These are phyloP conservation scores for Tetrahymena borealis DNA, from an alignment of 73 alveolate species.

Conservation along the genomic window DNA sequence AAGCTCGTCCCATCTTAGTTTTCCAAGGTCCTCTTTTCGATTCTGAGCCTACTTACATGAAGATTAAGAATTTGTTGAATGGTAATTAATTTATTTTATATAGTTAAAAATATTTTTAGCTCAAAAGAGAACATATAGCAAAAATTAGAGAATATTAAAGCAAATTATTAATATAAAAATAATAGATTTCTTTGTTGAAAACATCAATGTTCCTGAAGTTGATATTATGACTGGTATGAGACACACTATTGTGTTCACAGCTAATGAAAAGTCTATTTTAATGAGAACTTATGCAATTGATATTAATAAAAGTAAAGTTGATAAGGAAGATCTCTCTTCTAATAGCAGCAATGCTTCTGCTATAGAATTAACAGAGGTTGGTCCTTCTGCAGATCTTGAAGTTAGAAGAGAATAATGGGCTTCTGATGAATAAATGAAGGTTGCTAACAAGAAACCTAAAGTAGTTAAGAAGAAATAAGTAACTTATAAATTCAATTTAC, in stretches of 20 bases:
- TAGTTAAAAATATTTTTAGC: conserved; percentile 14
- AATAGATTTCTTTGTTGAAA: conserved; percentile 43
- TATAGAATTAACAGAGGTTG: conserved; percentile 51
- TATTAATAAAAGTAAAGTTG: conserved; percentile 22
- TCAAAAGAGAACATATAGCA: neutral
- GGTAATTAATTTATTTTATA: conserved; percentile 14
- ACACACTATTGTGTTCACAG: conserved; percentile 53
- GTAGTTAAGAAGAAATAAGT: conserved; percentile 41
- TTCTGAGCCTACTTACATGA: conserved; percentile 40
- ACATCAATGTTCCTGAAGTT: conserved; percentile 16
- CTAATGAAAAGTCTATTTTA: conserved; percentile 36
- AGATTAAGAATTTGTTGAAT: conserved; percentile 50
- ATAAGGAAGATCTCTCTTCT: neutral
- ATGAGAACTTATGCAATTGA: conserved; percentile 40
- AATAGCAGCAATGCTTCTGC: neutral
- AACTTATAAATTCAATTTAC: too few species aligned
- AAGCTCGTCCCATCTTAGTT: conserved; percentile 53
- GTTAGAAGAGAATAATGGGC: conserved; percentile 60
- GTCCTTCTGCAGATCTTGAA: conserved; percentile 50
- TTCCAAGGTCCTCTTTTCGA: conserved; percentile 78
- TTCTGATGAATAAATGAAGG: conserved; percentile 42
- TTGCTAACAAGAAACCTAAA: conserved; percentile 73
- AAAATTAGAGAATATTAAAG: neutral
- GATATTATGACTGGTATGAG: conserved; percentile 48
- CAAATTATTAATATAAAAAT: neutral